Conservation (phyloP, 1,284 basidiomycete genomes). For the Trametes sp. region DNA sequence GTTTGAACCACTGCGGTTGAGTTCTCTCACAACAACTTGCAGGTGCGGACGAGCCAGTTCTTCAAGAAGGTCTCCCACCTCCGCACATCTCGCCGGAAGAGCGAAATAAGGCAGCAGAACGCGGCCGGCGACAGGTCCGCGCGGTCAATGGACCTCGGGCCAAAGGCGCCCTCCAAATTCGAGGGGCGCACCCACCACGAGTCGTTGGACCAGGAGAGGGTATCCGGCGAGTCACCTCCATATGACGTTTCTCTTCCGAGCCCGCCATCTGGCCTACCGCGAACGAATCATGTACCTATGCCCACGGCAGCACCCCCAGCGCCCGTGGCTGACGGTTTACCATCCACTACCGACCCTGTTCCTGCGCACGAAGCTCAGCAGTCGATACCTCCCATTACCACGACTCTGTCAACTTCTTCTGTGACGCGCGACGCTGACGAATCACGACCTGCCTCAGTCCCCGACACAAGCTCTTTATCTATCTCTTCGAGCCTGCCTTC, state of each 20-base stretch:
- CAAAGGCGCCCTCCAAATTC: conserved; percentile 28
- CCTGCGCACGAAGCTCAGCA: too few relatives aligned
- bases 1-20: not conserved
- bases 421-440: too few relatives aligned
- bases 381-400: too few relatives aligned
- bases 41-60: conserved; percentile 38
- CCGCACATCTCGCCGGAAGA: conserved; percentile 29
- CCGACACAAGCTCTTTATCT: not conserved
- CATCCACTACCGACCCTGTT: not conserved
- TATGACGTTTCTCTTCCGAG: conserved; percentile 20
- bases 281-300: conserved; percentile 76
- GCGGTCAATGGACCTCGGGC: conserved; percentile 34
- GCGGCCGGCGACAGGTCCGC: conserved; percentile 27
- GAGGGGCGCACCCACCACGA: conserved; percentile 29
- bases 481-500: not conserved
- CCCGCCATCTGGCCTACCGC: conserved; percentile 33
- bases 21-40: conserved; percentile 21
- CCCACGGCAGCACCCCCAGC: conserved; percentile 64
- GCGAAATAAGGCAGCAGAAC: conserved; percentile 19
- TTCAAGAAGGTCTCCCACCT: conserved; percentile 38
- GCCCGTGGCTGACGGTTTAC: conserved; percentile 49
- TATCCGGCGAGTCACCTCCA: conserved; percentile 26
- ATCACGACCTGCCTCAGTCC: too few relatives aligned
- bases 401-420: too few relatives aligned
- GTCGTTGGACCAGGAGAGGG: conserved; percentile 28